Evolutionary conservation across 208 protist genomes (phyloP).

Genomic region (Crithidia thermophila): DNA sequence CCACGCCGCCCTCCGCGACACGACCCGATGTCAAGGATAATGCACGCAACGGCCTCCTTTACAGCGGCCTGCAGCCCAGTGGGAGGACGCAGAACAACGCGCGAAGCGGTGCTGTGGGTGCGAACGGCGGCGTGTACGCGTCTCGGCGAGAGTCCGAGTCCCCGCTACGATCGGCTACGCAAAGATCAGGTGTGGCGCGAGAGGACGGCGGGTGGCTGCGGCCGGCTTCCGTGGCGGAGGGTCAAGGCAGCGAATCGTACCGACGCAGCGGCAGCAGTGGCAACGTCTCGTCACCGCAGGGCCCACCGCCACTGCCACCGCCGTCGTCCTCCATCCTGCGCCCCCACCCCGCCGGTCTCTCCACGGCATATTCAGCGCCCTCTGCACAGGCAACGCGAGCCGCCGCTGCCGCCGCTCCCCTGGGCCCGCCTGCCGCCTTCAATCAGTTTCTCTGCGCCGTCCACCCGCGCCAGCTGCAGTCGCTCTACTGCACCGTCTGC

Average conservation of each 20-base stretch:
- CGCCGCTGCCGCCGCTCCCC: not conserved
- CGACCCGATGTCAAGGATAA: not conserved
- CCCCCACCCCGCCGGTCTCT: not conserved
- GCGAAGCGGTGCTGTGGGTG: too few species aligned
- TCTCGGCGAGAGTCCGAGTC: too few species aligned
- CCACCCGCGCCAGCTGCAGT: slow-evolving; percentile 44
- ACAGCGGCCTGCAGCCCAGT: slow-evolving; percentile 12
- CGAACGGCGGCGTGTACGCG: not conserved
- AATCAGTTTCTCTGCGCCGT: slow-evolving; percentile 44
- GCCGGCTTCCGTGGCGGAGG: too few species aligned
- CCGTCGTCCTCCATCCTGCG: slow-evolving; percentile 9
- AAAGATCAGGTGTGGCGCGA: too few species aligned
- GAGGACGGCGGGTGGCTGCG: too few species aligned
- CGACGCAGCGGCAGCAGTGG: too few species aligned
- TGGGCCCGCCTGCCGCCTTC: slow-evolving; percentile 10
- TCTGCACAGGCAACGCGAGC: not conserved
- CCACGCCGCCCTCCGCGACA: slow-evolving; percentile 1
- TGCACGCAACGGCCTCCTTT: slow-evolving; percentile 3
- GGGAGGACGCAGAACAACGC: not conserved
- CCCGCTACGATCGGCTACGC: too few species aligned
- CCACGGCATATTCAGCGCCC: not conserved
- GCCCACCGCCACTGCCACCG: not conserved
- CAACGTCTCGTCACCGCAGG: too few species aligned
- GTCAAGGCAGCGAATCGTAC: too few species aligned
- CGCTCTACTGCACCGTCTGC: slow-evolving; percentile 62